Conservation (phyloP, 768 basidiomycete species). For the Tricholoma furcatifolium region DNA sequence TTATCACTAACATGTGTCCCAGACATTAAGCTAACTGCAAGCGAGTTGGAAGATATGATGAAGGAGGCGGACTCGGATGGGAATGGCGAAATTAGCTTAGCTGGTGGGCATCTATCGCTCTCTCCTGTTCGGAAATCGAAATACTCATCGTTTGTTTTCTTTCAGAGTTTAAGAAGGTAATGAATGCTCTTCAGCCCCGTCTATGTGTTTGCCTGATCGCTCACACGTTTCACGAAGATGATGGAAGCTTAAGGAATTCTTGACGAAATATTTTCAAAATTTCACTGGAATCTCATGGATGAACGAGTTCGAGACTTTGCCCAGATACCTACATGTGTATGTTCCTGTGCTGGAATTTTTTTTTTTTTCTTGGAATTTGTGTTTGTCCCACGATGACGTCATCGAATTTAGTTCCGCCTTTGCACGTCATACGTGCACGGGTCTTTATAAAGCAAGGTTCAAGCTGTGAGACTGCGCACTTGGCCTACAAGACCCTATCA, state of each 20-base stretch:
- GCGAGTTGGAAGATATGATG: conserved; percentile 89
- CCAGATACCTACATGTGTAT: background rate
- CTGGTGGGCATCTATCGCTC: conserved; percentile 42
- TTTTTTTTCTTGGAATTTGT: no score
- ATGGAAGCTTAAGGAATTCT: conserved; percentile 1
- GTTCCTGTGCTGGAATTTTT: no score
- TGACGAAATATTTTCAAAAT: background rate
- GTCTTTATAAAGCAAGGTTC: background rate
- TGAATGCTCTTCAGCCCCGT: no score
- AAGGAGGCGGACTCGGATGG: conserved; percentile 85
- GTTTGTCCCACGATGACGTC: conserved; percentile 5
- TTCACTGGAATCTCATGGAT: background rate
- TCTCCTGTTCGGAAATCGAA: background rate
- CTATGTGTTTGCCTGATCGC: background rate
- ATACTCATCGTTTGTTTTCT: background rate
- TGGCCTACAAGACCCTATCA: background rate
- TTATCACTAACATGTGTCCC: background rate
- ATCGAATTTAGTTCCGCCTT: background rate
- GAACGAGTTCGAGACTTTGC: no score
- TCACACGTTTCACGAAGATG: conserved; percentile 4
- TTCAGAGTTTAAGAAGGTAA: conserved; percentile 17
- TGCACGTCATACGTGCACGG: background rate
- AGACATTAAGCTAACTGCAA: conserved; percentile 68
- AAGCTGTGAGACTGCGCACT: background rate
- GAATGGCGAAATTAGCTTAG: conserved; percentile 81